phyloP scores from a whole-genome alignment of 805 yeast species.

The Lachancea sp. region DNA sequence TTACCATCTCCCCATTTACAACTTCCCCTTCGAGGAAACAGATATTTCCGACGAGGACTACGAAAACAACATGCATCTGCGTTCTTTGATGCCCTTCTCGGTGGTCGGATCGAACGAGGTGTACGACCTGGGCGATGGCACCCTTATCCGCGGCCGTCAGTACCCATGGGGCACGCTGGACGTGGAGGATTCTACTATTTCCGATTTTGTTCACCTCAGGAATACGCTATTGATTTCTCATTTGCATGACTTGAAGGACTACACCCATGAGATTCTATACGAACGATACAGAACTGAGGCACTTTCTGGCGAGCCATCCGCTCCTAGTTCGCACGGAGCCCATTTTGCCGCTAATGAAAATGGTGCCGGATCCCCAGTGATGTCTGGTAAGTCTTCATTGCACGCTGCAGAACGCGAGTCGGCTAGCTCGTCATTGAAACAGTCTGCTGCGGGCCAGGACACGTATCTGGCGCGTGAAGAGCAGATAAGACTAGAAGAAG shows the following conservation, averaged over 20 bases:
- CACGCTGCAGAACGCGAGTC: constrained; percentile 4
- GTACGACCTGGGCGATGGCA: constrained; percentile 40
- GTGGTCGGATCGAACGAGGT: constrained; percentile 64
- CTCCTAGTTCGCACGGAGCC: constrained; percentile 6
- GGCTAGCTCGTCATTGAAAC: constrained; percentile 9
- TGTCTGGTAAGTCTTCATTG: constrained; percentile 7
- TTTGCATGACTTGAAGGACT: constrained; percentile 80
- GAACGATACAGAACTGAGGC: constrained; percentile 89
- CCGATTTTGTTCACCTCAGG: constrained; percentile 75
- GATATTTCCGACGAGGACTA: constrained; percentile 55
- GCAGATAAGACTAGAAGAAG: constrained; percentile 84
- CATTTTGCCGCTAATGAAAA: constrained; percentile 1
- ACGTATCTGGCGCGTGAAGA: constrained; percentile 69
- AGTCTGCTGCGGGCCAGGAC: constrained; percentile 26
- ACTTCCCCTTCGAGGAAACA: constrained; percentile 57
- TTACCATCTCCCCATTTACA: constrained; percentile 64
- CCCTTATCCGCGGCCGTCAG: constrained; percentile 42
- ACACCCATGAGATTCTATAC: constrained; percentile 79
- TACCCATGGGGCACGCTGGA: constrained; percentile 58
- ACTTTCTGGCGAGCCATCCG: constrained; percentile 47
- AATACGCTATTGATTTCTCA: constrained; percentile 78
- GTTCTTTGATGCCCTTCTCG: constrained; percentile 60
- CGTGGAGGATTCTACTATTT: constrained; percentile 63
- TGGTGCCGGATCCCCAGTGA: constrained; percentile 7
- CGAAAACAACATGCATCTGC: constrained; percentile 58